Conservation (phyloP, 371 early-diverging fungal species). For the Parasitella parasitica region DNA sequence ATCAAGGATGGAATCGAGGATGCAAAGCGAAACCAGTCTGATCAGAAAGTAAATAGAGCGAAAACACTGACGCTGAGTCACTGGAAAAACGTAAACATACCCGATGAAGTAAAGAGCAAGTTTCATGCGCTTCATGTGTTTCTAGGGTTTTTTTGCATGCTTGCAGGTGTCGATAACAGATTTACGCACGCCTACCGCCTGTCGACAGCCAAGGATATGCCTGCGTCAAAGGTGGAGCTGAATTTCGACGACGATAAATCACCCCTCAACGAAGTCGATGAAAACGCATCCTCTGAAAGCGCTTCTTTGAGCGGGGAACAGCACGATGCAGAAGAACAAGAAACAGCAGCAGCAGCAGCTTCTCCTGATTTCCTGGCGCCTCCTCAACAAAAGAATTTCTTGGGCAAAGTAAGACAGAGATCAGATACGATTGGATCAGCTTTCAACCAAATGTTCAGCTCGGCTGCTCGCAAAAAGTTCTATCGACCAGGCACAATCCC, state of each 20-base stretch:
- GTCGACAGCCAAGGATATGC: constrained; percentile 21
- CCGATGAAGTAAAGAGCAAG: constrained; percentile 22
- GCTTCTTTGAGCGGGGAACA: background rate
- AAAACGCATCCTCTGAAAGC: background rate
- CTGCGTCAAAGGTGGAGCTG: background rate
- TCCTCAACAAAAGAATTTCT: background rate
- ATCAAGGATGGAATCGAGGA: constrained; percentile 93
- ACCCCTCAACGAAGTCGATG: constrained; percentile 11
- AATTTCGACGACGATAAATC: constrained; percentile 11
- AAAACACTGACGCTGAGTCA: constrained; percentile 47
- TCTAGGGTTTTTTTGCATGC: constrained; percentile 34
- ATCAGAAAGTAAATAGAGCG: constrained; percentile 68
- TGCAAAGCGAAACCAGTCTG: constrained; percentile 77
- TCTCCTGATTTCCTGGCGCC: background rate
- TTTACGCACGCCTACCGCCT: constrained; percentile 18
- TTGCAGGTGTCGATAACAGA: constrained; percentile 27
- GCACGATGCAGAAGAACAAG: background rate
- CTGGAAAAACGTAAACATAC: constrained; percentile 58
- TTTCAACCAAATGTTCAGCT: constrained; percentile 26
- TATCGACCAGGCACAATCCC: constrained; percentile 44
- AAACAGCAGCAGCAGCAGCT: background rate
- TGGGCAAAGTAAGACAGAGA: constrained; percentile 17
- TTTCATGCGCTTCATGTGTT: constrained; percentile 25
- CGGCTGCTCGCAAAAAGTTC: constrained; percentile 17
- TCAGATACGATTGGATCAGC: constrained; percentile 38